Evolutionary conservation across 129 eudicot species (phyloP).

Genomic region (Tagetes patula): DNA sequence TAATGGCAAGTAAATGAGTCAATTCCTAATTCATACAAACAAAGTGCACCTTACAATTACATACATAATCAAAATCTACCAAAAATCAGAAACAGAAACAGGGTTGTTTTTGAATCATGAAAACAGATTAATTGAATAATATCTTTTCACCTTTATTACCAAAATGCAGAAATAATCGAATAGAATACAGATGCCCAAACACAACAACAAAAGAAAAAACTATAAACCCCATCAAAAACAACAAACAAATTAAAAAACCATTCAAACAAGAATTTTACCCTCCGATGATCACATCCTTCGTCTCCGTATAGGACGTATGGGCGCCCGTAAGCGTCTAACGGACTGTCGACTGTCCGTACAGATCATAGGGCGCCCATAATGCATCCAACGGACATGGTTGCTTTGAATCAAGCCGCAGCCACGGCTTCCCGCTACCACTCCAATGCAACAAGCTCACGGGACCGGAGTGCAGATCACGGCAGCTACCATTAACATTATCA

Average conservation of each 20-base stretch:
- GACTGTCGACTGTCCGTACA: slow-evolving; percentile 48
- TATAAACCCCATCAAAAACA: slow-evolving; percentile 26
- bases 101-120: not conserved
- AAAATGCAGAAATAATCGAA: slow-evolving; percentile 43
- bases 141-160: slow-evolving; percentile 34
- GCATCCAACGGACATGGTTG: slow-evolving; percentile 78
- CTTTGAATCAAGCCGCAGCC: slow-evolving; percentile 73
- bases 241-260: slow-evolving; percentile 20
- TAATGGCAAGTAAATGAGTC: slow-evolving; percentile 10
- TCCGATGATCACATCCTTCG: not conserved
- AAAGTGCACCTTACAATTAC: slow-evolving; percentile 14
- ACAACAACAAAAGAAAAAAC: slow-evolving; percentile 21
- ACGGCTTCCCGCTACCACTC: slow-evolving; percentile 96
- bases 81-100: not conserved
- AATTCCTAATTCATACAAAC: slow-evolving; percentile 6
- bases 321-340: too few species aligned
- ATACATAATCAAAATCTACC: slow-evolving; percentile 21
- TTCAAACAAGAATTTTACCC: slow-evolving; percentile 61
- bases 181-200: slow-evolving; percentile 32
- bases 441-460: slow-evolving; percentile 88
- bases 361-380: slow-evolving; percentile 89
- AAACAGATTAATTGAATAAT: slow-evolving; percentile 31
- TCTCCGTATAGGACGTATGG: too few species aligned
- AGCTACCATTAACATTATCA: slow-evolving; percentile 84
- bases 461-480: slow-evolving; percentile 93